Percentiles rank a stretch among this genome's conserved stretches.
phyloP scores from a whole-genome alignment of 306 rosid genomes.

The Rosa persica region DNA sequence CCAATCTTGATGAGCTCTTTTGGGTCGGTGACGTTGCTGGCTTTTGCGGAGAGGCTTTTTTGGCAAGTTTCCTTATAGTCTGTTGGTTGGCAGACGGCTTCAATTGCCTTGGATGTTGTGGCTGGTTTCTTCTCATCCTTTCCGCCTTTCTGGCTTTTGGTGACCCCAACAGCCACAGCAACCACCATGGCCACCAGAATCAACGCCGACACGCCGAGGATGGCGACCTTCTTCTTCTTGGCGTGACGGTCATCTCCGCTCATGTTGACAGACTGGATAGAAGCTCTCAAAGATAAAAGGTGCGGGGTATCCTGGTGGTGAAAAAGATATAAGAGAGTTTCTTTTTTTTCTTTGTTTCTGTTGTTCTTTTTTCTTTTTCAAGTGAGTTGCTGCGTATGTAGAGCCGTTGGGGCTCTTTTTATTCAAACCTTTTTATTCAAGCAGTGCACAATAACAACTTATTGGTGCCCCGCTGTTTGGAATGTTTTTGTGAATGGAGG shows the following conservation, averaged over 20 bases:
- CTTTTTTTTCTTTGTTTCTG: background rate
- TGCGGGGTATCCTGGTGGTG: conserved; percentile 6
- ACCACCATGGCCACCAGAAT: conserved; percentile 56
- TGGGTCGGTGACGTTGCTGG: conserved; percentile 31
- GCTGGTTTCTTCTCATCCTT: background rate
- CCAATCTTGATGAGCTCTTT: conserved; percentile 48
- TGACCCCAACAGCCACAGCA: conserved; percentile 48
- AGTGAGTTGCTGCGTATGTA: background rate
- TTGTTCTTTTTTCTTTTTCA: conserved; percentile 5
- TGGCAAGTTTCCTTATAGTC: conserved; percentile 55
- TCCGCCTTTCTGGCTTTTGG: background rate
- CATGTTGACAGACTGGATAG: background rate
- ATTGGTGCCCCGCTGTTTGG: conserved; percentile 9
- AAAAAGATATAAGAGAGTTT: background rate
- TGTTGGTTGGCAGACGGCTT: conserved; percentile 54
- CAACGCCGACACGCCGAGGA: conserved; percentile 38
- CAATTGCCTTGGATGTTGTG: conserved; percentile 29
- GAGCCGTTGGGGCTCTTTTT: conserved; percentile 14
- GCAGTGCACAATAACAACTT: background rate
- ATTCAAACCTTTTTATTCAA: background rate
- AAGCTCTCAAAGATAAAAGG: background rate
- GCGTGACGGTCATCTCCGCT: conserved; percentile 14
- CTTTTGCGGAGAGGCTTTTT: conserved; percentile 18
- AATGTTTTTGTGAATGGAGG: background rate
- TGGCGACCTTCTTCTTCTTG: conserved; percentile 42